Evolutionary conservation across 2,329 filamentous ascomycete species (phyloP).

Genomic region (Pseudopyricularia cyperi): DNA sequence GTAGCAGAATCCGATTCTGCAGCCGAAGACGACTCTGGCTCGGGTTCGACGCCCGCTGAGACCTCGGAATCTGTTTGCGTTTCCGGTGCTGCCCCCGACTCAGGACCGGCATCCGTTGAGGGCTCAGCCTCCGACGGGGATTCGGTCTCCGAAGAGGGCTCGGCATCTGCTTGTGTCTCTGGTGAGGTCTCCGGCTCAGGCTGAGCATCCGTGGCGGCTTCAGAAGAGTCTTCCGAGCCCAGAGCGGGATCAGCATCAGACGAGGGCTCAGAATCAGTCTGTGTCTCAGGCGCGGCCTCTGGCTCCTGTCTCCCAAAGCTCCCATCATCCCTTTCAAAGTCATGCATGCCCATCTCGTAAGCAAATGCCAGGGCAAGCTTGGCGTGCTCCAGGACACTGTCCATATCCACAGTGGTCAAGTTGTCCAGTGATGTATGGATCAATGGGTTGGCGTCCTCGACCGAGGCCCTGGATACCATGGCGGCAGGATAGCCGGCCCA

Average conservation of each 20-base stretch:
- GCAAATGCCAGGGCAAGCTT: constrained; percentile 31
- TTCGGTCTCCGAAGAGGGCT: not conserved
- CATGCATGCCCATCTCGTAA: constrained; percentile 29
- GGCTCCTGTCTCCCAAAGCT: not conserved
- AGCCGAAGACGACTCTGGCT: not conserved
- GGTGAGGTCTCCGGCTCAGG: not conserved
- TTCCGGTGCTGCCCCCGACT: not conserved
- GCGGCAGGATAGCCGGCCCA: constrained; percentile 52
- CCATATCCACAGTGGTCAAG: constrained; percentile 54
- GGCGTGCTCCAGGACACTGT: constrained; percentile 53
- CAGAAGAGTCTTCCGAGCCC: too few relatives aligned
- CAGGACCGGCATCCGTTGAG: not conserved
- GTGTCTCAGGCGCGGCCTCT: not conserved
- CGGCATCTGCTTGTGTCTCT: not conserved
- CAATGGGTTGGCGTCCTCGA: constrained; percentile 48
- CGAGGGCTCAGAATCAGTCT: not conserved
- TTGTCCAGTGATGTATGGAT: constrained; percentile 64
- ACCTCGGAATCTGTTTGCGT: too few relatives aligned
- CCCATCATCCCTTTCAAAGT: constrained; percentile 9
- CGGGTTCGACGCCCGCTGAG: not conserved
- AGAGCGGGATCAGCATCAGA: too few relatives aligned
- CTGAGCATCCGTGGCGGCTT: too few relatives aligned
- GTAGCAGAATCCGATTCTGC: not conserved
- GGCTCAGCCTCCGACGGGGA: not conserved
- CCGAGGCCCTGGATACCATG: constrained; percentile 49